Conservation (phyloP, 495 filamentous ascomycete genomes). For the Daldinia vernicosa region DNA sequence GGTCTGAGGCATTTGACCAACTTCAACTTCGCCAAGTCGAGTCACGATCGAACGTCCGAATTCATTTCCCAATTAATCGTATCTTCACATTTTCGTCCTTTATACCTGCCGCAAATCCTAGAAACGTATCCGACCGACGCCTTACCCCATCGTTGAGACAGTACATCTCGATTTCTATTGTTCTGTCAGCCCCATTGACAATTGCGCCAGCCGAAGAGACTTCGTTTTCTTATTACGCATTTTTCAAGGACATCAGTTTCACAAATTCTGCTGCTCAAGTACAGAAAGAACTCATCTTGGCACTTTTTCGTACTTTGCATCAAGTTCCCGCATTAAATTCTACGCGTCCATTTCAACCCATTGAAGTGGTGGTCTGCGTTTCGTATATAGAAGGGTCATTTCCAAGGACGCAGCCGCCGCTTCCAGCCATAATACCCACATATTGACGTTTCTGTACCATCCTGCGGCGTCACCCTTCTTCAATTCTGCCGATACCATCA, state of each 20-base stretch:
- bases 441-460: slow-evolving; percentile 20
- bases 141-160: slow-evolving; percentile 18
- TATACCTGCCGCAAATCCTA: slow-evolving; percentile 16
- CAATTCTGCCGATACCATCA: slow-evolving; percentile 22
- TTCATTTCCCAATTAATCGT: slow-evolving; percentile 32
- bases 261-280: slow-evolving; percentile 13
- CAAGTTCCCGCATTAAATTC: slow-evolving; percentile 42
- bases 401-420: slow-evolving; percentile 27
- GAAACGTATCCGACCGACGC: slow-evolving; percentile 26
- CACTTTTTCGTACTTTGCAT: slow-evolving; percentile 32
- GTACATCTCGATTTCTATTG: slow-evolving; percentile 18
- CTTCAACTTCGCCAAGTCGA: slow-evolving; percentile 43
- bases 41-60: slow-evolving; percentile 39
- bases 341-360: slow-evolving; percentile 41
- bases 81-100: slow-evolving; percentile 24
- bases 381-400: slow-evolving; percentile 34
- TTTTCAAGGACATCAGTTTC: slow-evolving; percentile 37
- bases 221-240: slow-evolving; percentile 46
- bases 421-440: slow-evolving; percentile 8
- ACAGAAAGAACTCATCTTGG: slow-evolving; percentile 19
- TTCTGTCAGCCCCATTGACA: slow-evolving; percentile 15
- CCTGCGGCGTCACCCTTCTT: slow-evolving; percentile 18
- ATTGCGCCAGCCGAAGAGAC: slow-evolving; percentile 28
- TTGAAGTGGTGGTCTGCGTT: slow-evolving; percentile 36
- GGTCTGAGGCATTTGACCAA: slow-evolving; percentile 48